A percentile compares a stretch with the other conserved stretches of the same genome.
Conservation (phyloP, 2,329 filamentous ascomycete genomes). For the Coccinonectria pachysandricola region DNA sequence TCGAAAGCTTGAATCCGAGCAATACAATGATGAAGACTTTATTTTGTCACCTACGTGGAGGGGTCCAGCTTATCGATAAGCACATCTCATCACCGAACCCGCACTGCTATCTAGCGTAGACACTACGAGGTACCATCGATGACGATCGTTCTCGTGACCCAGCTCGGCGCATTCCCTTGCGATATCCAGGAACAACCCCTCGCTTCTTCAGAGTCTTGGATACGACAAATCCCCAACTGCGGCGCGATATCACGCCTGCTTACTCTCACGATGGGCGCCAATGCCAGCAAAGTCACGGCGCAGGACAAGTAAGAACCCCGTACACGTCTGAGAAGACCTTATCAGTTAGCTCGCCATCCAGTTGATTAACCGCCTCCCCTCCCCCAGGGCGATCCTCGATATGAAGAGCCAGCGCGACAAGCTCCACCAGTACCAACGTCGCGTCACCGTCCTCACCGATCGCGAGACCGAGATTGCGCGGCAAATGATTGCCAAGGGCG, state of each 20-base stretch:
- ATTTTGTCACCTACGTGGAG: slow-evolving; percentile 5
- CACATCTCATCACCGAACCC: slow-evolving; percentile 6
- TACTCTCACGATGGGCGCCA: slow-evolving; percentile 39
- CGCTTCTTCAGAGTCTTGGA: no score
- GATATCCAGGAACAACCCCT: no score
- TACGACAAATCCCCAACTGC: no score
- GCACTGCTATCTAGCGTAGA: no score
- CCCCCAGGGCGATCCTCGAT: slow-evolving; percentile 78
- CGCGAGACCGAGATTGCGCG: slow-evolving; percentile 80
- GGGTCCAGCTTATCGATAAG: slow-evolving; percentile 17
- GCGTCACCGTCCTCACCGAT: slow-evolving; percentile 75
- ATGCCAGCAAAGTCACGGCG: slow-evolving; percentile 46
- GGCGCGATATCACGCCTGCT: slow-evolving; percentile 3
- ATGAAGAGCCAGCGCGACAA: slow-evolving; percentile 97
- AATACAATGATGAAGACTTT: neutral
- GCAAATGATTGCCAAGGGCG: slow-evolving; percentile 68
- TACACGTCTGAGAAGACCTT: neutral
- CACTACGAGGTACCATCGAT: no score
- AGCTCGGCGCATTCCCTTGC: slow-evolving; percentile 15
- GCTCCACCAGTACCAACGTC: slow-evolving; percentile 89
- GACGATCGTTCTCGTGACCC: slow-evolving; percentile 15
- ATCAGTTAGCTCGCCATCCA: slow-evolving; percentile 5
- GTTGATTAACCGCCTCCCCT: slow-evolving; percentile 4
- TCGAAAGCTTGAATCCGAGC: no score
- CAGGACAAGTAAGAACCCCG: slow-evolving; percentile 68